A percentile compares a stretch with the other conserved stretches of the same genome.
Evolutionary conservation across 192 early-diverging fungal species (phyloP).

Genomic region (Backusella australiensis): DNA sequence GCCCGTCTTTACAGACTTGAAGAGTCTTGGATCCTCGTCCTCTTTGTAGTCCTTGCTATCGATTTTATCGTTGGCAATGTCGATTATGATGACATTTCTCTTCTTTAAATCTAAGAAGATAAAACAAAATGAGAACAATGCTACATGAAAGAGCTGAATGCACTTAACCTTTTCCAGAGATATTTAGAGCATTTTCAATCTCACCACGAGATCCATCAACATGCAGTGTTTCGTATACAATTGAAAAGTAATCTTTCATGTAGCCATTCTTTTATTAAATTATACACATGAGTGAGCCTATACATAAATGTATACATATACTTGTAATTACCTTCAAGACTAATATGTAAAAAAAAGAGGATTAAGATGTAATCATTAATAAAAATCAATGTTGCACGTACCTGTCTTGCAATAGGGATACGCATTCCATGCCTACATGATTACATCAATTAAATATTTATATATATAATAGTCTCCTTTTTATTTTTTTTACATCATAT

Average conservation of each 20-base stretch:
- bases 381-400: background rate
- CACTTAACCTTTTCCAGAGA: constrained; percentile 21
- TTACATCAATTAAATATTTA: background rate
- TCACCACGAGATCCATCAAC: constrained; percentile 66
- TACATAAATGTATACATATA: too few species aligned
- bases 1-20: constrained; percentile 61
- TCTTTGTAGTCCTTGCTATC: constrained; percentile 50
- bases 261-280: constrained; percentile 51
- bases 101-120: constrained; percentile 42
- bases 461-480: background rate
- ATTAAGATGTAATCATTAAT: background rate
- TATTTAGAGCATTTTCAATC: constrained; percentile 59
- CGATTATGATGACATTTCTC: constrained; percentile 63
- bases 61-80: constrained; percentile 66
- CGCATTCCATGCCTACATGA: constrained; percentile 67
- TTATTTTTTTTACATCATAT: background rate
- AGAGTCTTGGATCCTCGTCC: constrained; percentile 66
- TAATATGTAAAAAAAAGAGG: background rate
- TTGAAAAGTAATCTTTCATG: constrained; percentile 69
- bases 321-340: background rate
- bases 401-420: constrained; percentile 61
- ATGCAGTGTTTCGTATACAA: constrained; percentile 74
- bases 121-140: background rate
- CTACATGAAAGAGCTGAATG: background rate
- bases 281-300: background rate